These are phyloP conservation scores for Thoreauomyces humboldtii DNA, from an alignment of 192 early-diverging fungal genomes.

Conservation along the genomic window DNA sequence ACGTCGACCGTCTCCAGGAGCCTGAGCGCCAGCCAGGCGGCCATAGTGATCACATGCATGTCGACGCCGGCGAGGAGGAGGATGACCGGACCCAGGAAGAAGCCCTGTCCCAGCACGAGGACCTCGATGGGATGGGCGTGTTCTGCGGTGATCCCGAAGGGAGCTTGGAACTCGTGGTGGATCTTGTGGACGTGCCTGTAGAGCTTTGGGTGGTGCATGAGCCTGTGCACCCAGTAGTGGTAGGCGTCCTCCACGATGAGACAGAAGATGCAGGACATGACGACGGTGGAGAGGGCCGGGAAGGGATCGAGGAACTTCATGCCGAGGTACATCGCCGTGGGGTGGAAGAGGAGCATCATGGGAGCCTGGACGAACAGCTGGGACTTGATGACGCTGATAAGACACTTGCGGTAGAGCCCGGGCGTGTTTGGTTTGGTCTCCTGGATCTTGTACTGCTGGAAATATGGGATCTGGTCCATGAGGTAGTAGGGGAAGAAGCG, in stretches of 20 bases:
- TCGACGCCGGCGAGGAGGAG: constrained; percentile 49
- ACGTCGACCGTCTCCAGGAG: constrained; percentile 89
- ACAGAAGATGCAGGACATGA: constrained; percentile 51
- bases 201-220: constrained; percentile 81
- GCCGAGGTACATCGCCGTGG: constrained; percentile 75
- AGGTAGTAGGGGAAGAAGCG: constrained; percentile 83
- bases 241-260: constrained; percentile 86
- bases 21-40: constrained; percentile 79
- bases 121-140: constrained; percentile 92
- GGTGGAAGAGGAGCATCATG: constrained; percentile 86
- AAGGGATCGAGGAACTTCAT: constrained; percentile 84
- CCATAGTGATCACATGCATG: constrained; percentile 80
- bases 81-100: constrained; percentile 76
- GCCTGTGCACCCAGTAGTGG: constrained; percentile 90
- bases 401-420: constrained; percentile 71
- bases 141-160: constrained; percentile 86
- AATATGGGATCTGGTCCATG: constrained; percentile 80
- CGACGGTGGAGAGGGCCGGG: constrained; percentile 59
- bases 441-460: constrained; percentile 92
- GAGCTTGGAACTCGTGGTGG: constrained; percentile 88
- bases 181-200: constrained; percentile 94
- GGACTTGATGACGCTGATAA: constrained; percentile 65
- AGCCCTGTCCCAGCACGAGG: constrained; percentile 81
- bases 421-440: constrained; percentile 64
- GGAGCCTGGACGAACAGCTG: constrained; percentile 85